A percentile compares a stretch with the other conserved stretches of the same genome.
phyloP scores from a whole-genome alignment of 1,284 basidiomycete genomes.

The Ceratobasidium papillatum region DNA sequence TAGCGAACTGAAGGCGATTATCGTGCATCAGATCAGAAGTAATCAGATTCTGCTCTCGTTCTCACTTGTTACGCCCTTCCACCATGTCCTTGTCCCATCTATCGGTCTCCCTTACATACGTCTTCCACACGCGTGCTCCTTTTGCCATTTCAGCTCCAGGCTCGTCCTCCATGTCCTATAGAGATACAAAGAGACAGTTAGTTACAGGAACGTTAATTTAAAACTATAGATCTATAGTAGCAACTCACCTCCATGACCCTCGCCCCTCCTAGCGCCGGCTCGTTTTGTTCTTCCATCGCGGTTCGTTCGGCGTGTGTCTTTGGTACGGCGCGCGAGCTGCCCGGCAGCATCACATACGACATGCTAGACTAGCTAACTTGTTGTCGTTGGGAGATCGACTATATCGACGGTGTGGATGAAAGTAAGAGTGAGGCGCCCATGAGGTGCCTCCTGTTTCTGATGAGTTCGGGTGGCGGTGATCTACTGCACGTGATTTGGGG shows the following conservation, averaged over 20 bases:
- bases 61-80: conserved; percentile 18
- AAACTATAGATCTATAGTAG: background rate
- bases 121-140: conserved; percentile 18
- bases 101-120: conserved; percentile 26
- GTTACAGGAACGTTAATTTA: too few relatives aligned
- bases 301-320: background rate
- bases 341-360: background rate
- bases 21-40: background rate
- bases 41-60: background rate
- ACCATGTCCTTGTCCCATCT: conserved; percentile 12
- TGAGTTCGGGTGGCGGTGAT: too few relatives aligned
- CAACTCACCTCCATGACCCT: background rate
- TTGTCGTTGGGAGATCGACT: too few relatives aligned
- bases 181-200: too few relatives aligned
- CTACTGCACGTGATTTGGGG: too few relatives aligned
- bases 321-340: background rate
- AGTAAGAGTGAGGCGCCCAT: too few relatives aligned
- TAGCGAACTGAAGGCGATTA: background rate
- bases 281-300: background rate
- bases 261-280: background rate
- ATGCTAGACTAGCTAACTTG: too few relatives aligned
- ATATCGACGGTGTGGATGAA: too few relatives aligned
- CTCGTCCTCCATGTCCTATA: too few relatives aligned
- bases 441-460: too few relatives aligned
- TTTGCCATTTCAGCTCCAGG: background rate